A percentile compares a stretch with the other conserved stretches of the same genome.
phyloP scores from a whole-genome alignment of 495 filamentous ascomycete species.

The Xylaria scruposa region DNA sequence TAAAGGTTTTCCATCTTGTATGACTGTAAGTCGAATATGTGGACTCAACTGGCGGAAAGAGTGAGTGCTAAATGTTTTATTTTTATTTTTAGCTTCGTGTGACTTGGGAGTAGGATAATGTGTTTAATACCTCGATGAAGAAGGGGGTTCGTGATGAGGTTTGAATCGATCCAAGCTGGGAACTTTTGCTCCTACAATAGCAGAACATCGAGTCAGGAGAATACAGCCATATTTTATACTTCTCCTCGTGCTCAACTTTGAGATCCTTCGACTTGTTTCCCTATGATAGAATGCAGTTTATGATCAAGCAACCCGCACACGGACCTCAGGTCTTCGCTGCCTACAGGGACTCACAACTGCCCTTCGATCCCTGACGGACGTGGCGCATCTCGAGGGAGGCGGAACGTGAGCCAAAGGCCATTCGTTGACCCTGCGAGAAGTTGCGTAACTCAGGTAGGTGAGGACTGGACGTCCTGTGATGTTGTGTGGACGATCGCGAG shows the following conservation, averaged over 20 bases:
- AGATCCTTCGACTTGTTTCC: not conserved
- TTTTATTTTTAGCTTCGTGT: not conserved
- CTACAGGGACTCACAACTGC: conserved; percentile 15
- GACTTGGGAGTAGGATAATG: not conserved
- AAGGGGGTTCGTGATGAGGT: not conserved
- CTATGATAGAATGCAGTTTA: not conserved
- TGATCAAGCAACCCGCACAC: not conserved
- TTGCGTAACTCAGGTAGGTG: not conserved
- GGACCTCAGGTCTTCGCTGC: conserved; percentile 7
- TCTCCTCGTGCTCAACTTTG: not conserved
- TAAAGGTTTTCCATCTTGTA: not conserved
- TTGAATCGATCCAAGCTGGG: not conserved
- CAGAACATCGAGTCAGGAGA: not conserved
- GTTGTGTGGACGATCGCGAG: not conserved
- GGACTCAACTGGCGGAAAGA: not conserved
- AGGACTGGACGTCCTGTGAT: not conserved
- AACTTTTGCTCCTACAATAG: not conserved
- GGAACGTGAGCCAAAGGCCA: not conserved
- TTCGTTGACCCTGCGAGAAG: not conserved
- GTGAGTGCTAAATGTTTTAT: not conserved
- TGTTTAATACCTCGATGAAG: not conserved
- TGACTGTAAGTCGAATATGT: not conserved
- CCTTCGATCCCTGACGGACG: conserved; percentile 16
- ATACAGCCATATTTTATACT: not conserved
- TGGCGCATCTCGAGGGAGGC: not conserved